phyloP scores from a whole-genome alignment of 129 eudicot species.

The Arctium lappa region DNA sequence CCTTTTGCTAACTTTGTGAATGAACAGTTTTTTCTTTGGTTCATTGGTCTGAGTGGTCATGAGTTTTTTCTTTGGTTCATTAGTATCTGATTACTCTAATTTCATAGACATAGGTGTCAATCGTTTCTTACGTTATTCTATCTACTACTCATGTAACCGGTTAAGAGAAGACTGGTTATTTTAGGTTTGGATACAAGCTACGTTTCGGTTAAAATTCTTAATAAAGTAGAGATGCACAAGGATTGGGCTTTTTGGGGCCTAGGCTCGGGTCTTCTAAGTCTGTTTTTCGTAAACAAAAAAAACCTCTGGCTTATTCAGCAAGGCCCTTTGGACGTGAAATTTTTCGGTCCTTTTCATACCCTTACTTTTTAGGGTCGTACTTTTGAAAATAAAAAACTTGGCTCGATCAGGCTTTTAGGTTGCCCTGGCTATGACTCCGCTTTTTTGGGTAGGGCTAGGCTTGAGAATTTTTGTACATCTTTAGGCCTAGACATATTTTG shows the following conservation, averaged over 20 bases:
- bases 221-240: neutral
- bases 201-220: neutral
- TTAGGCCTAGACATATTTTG: too few relatives aligned
- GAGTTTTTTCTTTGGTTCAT: neutral
- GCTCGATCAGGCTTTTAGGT: too few relatives aligned
- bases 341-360: neutral
- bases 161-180: neutral
- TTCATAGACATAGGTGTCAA: neutral
- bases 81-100: neutral
- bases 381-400: too few relatives aligned
- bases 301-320: neutral
- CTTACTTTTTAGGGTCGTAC: too few relatives aligned
- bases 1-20: neutral
- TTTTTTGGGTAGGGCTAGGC: too few relatives aligned
- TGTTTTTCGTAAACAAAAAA: neutral
- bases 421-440: too few relatives aligned
- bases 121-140: neutral
- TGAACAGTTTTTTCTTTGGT: neutral
- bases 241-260: neutral
- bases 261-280: neutral
- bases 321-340: neutral
- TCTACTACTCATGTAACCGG: neutral
- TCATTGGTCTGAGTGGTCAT: neutral
- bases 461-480: too few relatives aligned
- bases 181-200: neutral